These are phyloP conservation scores for Hypoxylon sp. DNA, from an alignment of 2,329 filamentous ascomycete species.

Conservation along the genomic window DNA sequence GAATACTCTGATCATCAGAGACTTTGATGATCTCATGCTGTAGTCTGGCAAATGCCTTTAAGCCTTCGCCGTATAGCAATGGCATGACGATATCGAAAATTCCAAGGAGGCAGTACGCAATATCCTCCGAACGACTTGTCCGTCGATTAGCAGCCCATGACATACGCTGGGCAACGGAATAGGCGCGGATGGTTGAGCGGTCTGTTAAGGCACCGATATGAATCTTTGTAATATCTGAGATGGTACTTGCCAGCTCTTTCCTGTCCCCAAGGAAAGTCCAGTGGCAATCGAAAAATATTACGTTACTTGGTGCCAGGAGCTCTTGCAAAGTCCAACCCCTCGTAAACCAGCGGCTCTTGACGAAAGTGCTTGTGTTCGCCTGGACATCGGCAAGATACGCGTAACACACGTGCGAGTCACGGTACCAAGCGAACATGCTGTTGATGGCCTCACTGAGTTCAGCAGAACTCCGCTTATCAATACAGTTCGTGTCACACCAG, in stretches of 20 bases:
- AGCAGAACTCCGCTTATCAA: slow-evolving; percentile 56
- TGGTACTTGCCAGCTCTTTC: no score
- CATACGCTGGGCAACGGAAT: no score
- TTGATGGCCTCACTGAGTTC: slow-evolving; percentile 58
- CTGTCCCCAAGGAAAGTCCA: no score
- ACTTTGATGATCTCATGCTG: no score
- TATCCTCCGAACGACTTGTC: no score
- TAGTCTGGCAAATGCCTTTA: no score
- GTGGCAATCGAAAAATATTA: slow-evolving; percentile 52
- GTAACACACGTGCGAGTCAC: slow-evolving; percentile 54
- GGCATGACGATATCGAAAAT: no score
- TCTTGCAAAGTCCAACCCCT: slow-evolving; percentile 50
- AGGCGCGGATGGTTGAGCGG: no score
- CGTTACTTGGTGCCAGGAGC: slow-evolving; percentile 40
- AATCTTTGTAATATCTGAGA: slow-evolving; percentile 42
- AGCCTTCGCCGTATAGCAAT: no score
- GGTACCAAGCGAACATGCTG: slow-evolving; percentile 57
- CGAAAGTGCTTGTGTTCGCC: neutral
- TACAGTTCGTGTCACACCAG: slow-evolving; percentile 59
- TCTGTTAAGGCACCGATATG: slow-evolving; percentile 42
- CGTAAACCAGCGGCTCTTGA: slow-evolving; percentile 49
- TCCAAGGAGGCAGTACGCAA: no score
- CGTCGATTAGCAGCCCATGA: no score
- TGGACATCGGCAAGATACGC: slow-evolving; percentile 54
- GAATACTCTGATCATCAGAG: no score